These are phyloP conservation scores for Allium cepa DNA, from an alignment of 106 monocot genomes.

Conservation along the genomic window DNA sequence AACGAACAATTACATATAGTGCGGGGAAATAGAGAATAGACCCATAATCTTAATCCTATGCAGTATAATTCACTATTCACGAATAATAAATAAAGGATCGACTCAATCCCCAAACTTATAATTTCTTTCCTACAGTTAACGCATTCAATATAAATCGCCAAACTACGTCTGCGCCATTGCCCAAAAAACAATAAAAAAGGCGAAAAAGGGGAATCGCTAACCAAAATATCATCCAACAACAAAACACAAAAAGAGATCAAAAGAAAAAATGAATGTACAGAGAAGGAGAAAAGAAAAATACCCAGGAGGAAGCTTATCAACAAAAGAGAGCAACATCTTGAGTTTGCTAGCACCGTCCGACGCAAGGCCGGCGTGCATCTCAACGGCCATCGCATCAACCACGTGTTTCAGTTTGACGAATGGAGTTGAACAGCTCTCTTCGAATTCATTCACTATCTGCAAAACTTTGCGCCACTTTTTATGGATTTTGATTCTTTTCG, in stretches of 20 bases:
- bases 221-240: too few species aligned
- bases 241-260: neutral
- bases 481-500: conserved; percentile 26
- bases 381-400: conserved; percentile 76
- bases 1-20: too few species aligned
- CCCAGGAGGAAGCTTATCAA: conserved; percentile 58
- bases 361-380: conserved; percentile 84
- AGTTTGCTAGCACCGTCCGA: conserved; percentile 83
- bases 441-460: conserved; percentile 53
- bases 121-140: too few species aligned
- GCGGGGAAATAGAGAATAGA: too few species aligned
- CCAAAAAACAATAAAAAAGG: neutral
- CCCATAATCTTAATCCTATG: too few species aligned
- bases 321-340: conserved; percentile 68
- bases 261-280: neutral
- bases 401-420: conserved; percentile 44
- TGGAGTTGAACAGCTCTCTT: conserved; percentile 44
- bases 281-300: conserved; percentile 3
- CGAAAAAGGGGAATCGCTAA: neutral
- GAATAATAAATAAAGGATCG: too few species aligned
- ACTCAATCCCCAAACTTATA: too few species aligned
- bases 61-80: too few species aligned
- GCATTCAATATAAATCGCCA: too few species aligned
- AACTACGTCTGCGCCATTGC: neutral
- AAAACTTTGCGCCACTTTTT: conserved; percentile 42